These are phyloP conservation scores for Tricharina praecox DNA, from an alignment of 495 filamentous ascomycete genomes.

Conservation along the genomic window DNA sequence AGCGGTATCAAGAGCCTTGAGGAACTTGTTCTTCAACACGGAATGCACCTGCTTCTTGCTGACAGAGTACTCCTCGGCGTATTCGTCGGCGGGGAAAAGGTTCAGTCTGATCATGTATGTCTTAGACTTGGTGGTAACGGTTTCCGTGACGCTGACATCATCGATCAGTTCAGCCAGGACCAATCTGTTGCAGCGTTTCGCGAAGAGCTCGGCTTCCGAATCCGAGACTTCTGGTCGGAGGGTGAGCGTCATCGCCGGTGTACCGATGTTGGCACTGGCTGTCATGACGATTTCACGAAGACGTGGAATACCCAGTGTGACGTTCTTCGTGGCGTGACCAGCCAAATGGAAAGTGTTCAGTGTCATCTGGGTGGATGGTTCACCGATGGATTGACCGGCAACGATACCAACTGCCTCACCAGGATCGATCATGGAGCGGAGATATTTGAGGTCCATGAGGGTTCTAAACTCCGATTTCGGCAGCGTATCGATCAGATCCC, in stretches of 20 bases:
- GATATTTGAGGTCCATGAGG: conserved; percentile 76
- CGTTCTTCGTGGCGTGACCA: conserved; percentile 94
- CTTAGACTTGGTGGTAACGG: conserved; percentile 57
- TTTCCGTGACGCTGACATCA: conserved; percentile 61
- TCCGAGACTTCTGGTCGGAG: conserved; percentile 54
- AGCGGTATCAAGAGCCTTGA: conserved; percentile 48
- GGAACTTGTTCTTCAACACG: conserved; percentile 64
- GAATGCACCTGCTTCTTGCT: conserved; percentile 52
- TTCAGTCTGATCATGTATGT: conserved; percentile 65
- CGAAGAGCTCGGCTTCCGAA: conserved; percentile 57
- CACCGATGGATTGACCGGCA: conserved; percentile 88
- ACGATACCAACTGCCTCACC: conserved; percentile 97
- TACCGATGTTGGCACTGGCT: conserved; percentile 69
- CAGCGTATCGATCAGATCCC: conserved; percentile 25
- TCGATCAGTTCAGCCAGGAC: conserved; percentile 75
- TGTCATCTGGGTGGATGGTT: conserved; percentile 99
- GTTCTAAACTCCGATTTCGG: conserved; percentile 61
- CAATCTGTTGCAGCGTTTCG: conserved; percentile 82
- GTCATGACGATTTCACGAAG: conserved; percentile 98
- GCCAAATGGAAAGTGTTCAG: conserved; percentile 99
- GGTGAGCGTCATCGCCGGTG: conserved; percentile 78
- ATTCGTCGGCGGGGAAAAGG: conserved; percentile 73
- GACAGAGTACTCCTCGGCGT: conserved; percentile 71
- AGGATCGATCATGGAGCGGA: conserved; percentile 83
- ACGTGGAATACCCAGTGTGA: conserved; percentile 94